Percentiles rank a stretch among this genome's conserved stretches.
Evolutionary conservation across 805 yeast genomes (phyloP).

Genomic region (Candida ovalis): DNA sequence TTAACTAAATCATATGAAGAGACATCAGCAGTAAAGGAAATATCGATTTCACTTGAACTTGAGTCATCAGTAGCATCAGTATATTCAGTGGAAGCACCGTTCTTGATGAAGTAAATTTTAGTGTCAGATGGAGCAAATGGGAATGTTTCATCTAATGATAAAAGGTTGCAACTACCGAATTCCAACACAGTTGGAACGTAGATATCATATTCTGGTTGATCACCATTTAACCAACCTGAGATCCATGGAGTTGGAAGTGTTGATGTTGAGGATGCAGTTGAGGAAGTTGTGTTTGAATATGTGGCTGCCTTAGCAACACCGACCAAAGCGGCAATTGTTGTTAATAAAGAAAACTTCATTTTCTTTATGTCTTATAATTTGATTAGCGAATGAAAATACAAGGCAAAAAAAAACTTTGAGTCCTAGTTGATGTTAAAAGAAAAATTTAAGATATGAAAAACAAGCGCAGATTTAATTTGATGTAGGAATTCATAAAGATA

Average conservation of each 20-base stretch:
- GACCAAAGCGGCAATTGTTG: constrained; percentile 12
- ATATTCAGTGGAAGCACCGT: constrained; percentile 4
- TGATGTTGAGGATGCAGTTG: constrained; percentile 10
- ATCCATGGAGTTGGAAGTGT: constrained; percentile 16
- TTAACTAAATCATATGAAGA: constrained; percentile 8
- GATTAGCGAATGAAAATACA: constrained; percentile 15
- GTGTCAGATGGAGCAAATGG: constrained; percentile 11
- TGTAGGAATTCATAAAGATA: background rate
- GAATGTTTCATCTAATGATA: constrained; percentile 18
- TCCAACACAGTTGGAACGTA: constrained; percentile 16
- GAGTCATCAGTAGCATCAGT: constrained; percentile 15
- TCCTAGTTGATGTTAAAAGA: background rate
- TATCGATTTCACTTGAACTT: constrained; percentile 13
- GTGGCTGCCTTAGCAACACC: constrained; percentile 14
- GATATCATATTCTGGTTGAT: constrained; percentile 18
- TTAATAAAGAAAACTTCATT: constrained; percentile 20
- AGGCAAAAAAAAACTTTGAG: background rate
- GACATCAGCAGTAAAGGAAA: constrained; percentile 9
- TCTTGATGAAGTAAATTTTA: constrained; percentile 2
- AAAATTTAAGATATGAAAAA: background rate
- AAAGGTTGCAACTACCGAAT: constrained; percentile 10
- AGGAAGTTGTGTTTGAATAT: constrained; percentile 15
- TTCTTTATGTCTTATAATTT: background rate
- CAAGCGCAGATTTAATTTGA: background rate
- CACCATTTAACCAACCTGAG: constrained; percentile 12